Percentiles rank a stretch among this genome's conserved stretches.
These are phyloP conservation scores for Pelargonium myrrhifolium DNA, from an alignment of 441 rosid genomes.

Conservation along the genomic window DNA sequence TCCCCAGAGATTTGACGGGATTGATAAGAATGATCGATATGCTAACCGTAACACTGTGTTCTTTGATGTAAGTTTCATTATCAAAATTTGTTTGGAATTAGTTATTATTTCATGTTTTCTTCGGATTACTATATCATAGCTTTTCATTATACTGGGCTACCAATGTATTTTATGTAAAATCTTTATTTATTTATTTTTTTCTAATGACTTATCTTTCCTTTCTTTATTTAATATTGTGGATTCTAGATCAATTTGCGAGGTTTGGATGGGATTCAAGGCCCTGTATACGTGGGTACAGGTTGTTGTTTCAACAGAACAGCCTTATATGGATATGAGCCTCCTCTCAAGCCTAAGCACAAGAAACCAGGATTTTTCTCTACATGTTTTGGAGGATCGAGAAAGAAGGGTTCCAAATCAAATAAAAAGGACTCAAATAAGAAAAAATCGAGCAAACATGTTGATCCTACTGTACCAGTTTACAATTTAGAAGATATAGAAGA, in stretches of 20 bases:
- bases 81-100: too few species aligned
- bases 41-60: slow-evolving; percentile 94
- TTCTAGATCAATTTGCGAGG: slow-evolving; percentile 93
- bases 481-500: slow-evolving; percentile 96
- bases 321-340: slow-evolving; percentile 94
- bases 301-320: slow-evolving; percentile 96
- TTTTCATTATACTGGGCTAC: too few species aligned
- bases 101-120: too few species aligned
- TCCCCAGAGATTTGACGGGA: slow-evolving; percentile 98
- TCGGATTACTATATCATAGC: too few species aligned
- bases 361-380: slow-evolving; percentile 69
- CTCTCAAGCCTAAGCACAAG: slow-evolving; percentile 72
- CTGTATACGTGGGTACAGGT: slow-evolving; percentile 97
- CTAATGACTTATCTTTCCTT: too few species aligned
- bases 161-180: too few species aligned
- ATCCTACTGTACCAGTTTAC: slow-evolving; percentile 88
- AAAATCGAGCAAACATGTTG: slow-evolving; percentile 79
- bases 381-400: slow-evolving; percentile 82
- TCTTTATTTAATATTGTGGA: not conserved
- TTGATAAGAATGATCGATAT: slow-evolving; percentile 84
- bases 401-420: slow-evolving; percentile 61
- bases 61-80: slow-evolving; percentile 68
- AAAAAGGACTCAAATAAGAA: slow-evolving; percentile 77
- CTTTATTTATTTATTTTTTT: too few species aligned
- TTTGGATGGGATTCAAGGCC: slow-evolving; percentile 97